phyloP scores from a whole-genome alignment of 1,284 basidiomycete species.

The Neonothopanus nambi region DNA sequence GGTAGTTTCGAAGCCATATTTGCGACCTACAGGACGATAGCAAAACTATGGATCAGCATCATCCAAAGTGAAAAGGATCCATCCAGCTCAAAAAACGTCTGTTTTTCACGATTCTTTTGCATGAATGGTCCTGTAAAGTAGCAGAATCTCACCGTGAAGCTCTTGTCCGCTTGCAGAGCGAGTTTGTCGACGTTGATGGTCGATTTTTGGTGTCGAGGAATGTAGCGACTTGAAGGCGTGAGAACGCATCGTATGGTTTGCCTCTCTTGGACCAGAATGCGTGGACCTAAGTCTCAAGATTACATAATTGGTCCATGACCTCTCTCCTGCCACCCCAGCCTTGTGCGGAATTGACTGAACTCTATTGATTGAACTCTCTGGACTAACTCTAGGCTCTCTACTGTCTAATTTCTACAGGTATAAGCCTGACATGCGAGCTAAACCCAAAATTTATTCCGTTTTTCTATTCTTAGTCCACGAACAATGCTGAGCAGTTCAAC shows the following conservation, averaged over 20 bases:
- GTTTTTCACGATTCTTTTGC: neutral
- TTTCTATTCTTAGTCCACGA: too few species aligned
- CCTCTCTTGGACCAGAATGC: too few species aligned
- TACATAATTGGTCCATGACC: neutral
- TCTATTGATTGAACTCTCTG: too few species aligned
- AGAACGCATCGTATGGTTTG: too few species aligned
- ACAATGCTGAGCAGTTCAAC: too few species aligned
- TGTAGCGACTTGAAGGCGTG: neutral
- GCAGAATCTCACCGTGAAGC: constrained; percentile 10
- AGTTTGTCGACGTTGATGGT: constrained; percentile 1
- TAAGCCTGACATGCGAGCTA: too few species aligned
- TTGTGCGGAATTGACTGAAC: too few species aligned
- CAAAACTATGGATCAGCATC: neutral
- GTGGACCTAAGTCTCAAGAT: too few species aligned
- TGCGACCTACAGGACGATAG: constrained; percentile 12
- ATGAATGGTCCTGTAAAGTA: neutral
- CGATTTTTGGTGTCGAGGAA: neutral
- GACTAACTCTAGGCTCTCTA: too few species aligned
- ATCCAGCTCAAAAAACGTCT: constrained; percentile 4
- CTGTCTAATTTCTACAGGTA: too few species aligned
- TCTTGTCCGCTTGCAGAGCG: constrained; percentile 5
- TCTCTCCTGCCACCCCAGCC: neutral
- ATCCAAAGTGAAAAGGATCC: neutral
- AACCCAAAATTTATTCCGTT: too few species aligned
- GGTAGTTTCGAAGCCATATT: constrained; percentile 86